phyloP scores from a whole-genome alignment of 148 eudicot genomes.

The Heliamphora exappendiculata region DNA sequence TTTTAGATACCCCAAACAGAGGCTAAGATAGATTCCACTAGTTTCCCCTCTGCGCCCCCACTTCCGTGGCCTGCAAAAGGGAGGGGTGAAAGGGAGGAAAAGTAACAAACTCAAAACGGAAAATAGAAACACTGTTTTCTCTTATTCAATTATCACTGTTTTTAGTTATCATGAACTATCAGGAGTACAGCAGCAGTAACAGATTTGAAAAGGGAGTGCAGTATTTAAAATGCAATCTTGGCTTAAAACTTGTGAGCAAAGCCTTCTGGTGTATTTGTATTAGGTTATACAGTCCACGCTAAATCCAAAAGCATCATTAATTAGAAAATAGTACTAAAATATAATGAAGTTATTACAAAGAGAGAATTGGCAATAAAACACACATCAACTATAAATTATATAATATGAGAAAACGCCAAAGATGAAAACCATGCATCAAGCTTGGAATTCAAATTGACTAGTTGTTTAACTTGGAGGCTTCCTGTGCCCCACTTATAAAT shows the following conservation, averaged over 20 bases:
- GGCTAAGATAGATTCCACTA: not conserved
- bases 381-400: not conserved
- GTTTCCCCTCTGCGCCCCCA: not conserved
- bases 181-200: not conserved
- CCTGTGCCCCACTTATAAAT: not conserved
- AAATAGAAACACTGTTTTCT: not conserved
- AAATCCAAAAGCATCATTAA: not conserved
- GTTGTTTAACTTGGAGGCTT: not conserved
- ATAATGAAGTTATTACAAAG: not conserved
- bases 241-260: not conserved
- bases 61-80: not conserved
- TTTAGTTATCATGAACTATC: not conserved
- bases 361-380: not conserved
- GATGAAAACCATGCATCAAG: not conserved
- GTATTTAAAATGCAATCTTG: not conserved
- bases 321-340: not conserved
- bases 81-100: no score
- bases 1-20: no score
- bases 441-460: not conserved
- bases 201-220: not conserved
- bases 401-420: not conserved
- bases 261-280: not conserved
- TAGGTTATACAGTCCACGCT: not conserved
- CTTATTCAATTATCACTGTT: not conserved
- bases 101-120: not conserved